Evolutionary conservation across 768 basidiomycete genomes (phyloP), one percentile per base, ranked within the genome.

Genomic region (Leccinum truebloodii): DNA sequence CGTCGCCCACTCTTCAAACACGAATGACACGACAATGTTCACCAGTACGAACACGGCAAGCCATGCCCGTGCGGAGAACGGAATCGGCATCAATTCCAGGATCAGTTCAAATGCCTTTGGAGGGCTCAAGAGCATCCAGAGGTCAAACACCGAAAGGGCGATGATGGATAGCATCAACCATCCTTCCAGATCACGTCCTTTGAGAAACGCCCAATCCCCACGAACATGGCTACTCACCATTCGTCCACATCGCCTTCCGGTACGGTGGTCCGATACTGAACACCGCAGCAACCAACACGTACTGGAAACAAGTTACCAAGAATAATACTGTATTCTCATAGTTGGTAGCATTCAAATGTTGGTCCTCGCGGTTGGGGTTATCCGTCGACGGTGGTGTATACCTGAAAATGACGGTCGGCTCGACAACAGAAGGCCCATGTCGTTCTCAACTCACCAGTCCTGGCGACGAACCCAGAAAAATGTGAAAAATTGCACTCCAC

Each of bases 221-320:
- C 37, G 1, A 57, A 41, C 1, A 54, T 41, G 37, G 20, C 56
- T 49, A 71, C 86, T 58, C 70, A 95, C 95, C 86, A 70, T 99
- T 99, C 16, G 95, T 92, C 86, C 90, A 94, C 83, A 98, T 92
- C 26, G 94, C 83, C 74, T 92, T 90, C 54, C 97, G 86, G 74
- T 96, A 99, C 4, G 97, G 97, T 3, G 95, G 95, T 0, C 97
- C 97, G 65, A 98, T 97, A 72, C 93, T 96, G 78, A 98, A 99
- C 1, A 98, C 94, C 0, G 89, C 96, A 13, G 96, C 97, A 8
- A 97, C 92, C 53, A 98, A 80, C 69, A 98, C 93, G 74, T 99
- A 99, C 77, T 99, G 97, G 86, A 98, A 98, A 63, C 94, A 97
- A 10, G 97, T 98, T 49, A 98, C 80, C 64, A 98, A 75, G 78